These are phyloP conservation scores for Alternaria conjuncta DNA, from an alignment of 2,329 filamentous ascomycete species.

Conservation along the genomic window DNA sequence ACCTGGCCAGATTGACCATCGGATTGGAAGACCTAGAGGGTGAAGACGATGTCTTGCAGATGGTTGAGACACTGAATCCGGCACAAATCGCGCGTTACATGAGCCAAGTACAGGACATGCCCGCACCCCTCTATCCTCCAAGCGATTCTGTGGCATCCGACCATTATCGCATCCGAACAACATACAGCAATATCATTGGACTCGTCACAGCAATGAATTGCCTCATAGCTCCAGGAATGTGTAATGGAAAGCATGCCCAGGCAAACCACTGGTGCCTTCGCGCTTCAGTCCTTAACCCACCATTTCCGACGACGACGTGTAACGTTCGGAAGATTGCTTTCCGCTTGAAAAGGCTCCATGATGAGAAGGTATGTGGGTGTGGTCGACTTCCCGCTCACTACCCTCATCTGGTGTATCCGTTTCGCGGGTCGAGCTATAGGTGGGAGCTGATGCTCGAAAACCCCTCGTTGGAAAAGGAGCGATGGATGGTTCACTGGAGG, in stretches of 20 bases:
- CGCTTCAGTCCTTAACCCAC: not conserved
- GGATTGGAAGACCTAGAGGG: not conserved
- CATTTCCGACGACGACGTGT: not conserved
- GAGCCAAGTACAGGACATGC: not conserved
- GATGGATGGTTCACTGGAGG: not conserved
- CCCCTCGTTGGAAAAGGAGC: not conserved
- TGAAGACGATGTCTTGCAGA: not conserved
- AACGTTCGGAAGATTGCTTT: not conserved
- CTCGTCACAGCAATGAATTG: constrained; percentile 5
- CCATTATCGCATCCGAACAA: not conserved
- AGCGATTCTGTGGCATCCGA: not conserved
- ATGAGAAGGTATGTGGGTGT: not conserved
- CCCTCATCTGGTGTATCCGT: not conserved
- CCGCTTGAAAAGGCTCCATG: not conserved
- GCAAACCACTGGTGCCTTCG: constrained; percentile 1
- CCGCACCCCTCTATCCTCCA: not conserved
- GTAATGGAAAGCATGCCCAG: not conserved
- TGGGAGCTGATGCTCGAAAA: not conserved
- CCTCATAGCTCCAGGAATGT: constrained; percentile 5
- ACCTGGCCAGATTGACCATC: constrained; percentile 8
- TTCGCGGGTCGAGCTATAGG: not conserved
- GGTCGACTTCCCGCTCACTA: not conserved
- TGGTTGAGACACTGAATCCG: not conserved
- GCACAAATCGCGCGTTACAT: not conserved
- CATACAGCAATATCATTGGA: not conserved